Evolutionary conservation across 768 basidiomycete species (phyloP), one percentile per base, ranked within the genome.

Genomic region (Lentinula aciculospora): DNA sequence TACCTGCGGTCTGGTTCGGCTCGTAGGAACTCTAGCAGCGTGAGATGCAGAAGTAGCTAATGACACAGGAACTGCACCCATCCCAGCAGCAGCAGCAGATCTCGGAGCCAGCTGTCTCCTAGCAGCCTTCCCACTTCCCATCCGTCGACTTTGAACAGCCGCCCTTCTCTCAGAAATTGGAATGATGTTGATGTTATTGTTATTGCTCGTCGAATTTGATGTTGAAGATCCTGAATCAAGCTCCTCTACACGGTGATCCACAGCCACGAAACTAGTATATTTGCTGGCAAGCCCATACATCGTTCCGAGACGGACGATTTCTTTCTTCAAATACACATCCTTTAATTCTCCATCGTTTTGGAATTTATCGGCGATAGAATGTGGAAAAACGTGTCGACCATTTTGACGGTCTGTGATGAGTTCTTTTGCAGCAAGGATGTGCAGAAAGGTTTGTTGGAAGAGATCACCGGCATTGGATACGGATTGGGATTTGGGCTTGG

Each of bases 221-320:
- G 4, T 21, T 23, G 40, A 9, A 42, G 6, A 21, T 8, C 8
- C n/a, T 8, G 19, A 8, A 9, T 2, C 8, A 42, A 2, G 3
- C 8, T n/a, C 21, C 1, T 15, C 9, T 7, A 12, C 8, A 6
- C 46, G 56, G 21, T 47, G 25, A 12, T 58, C 57, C 8, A 53
- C 47, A 8, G 57, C 57, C 19, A 58, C 21, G 45, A 58, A 58
- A 39, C 48, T 51, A 10, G 57, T 58, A 36, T 51, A n/a, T 23
- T 48, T 31, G 48, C 57, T 58, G 23, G 47, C 47, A 7, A 58
- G 49, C 10, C 57, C 49, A 32, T 58, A 58, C 15, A 49, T 39
- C 3, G 57, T 58, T 3, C 57, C 57, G 15, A 49, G 45, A 13
- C 57, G 29, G 19, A 58, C 23, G 27, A 58, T 58, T 13, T 58